These are phyloP conservation scores for Stenocarpella maydis DNA, from an alignment of 2,329 filamentous ascomycete species.

Conservation along the genomic window DNA sequence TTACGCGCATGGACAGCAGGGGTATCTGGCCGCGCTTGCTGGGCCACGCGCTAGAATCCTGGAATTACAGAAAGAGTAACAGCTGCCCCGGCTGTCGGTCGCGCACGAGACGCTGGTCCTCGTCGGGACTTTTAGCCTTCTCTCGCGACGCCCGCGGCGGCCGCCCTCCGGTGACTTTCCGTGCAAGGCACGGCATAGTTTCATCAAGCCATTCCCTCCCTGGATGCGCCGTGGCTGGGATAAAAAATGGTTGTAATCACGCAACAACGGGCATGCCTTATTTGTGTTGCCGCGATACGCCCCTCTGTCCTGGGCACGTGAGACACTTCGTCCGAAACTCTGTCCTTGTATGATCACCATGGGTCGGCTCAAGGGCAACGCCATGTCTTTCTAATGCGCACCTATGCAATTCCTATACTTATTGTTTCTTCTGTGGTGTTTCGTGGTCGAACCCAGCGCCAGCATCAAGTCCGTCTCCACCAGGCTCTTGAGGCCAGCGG, in stretches of 20 bases:
- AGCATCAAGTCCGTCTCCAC: neutral
- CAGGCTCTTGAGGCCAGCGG: neutral
- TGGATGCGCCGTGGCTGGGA: neutral
- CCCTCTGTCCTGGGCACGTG: neutral
- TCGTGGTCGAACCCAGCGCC: neutral
- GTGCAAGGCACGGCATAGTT: neutral
- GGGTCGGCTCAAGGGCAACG: conserved; percentile 10
- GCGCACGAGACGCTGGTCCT: neutral
- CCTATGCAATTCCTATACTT: neutral
- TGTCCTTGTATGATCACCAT: conserved; percentile 17
- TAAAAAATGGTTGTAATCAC: neutral
- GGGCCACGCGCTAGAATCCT: neutral
- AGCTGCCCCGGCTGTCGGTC: neutral
- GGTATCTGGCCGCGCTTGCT: neutral
- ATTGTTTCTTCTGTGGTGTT: conserved; percentile 18
- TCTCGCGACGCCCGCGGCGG: conserved; percentile 4
- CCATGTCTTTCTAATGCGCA: neutral
- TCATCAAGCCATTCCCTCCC: conserved; percentile 4
- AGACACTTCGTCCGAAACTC: conserved; percentile 25
- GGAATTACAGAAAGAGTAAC: neutral
- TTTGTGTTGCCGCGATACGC: neutral
- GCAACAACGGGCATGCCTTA: neutral
- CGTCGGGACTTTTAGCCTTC: neutral
- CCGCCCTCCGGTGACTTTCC: neutral
- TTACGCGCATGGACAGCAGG: conserved; percentile 7